A percentile compares a stretch with the other conserved stretches of the same genome.
These are phyloP conservation scores for Penicillium sp. DNA, from an alignment of 2,329 filamentous ascomycete species.

Conservation along the genomic window DNA sequence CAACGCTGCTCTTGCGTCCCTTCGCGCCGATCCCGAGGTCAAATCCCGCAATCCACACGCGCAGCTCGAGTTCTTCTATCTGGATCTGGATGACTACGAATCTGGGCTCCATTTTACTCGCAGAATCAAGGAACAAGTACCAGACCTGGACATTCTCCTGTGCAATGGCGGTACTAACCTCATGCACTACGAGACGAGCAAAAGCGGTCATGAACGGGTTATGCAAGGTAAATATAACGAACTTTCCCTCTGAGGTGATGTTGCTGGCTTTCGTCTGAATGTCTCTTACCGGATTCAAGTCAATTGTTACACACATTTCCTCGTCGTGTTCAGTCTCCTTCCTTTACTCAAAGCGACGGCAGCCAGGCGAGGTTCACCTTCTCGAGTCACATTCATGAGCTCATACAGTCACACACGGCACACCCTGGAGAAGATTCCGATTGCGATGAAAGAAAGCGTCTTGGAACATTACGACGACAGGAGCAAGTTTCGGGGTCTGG, in stretches of 20 bases:
- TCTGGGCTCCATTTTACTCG: conserved; percentile 14
- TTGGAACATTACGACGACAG: too few relatives aligned
- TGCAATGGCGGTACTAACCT: conserved; percentile 17
- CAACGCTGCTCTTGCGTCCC: conserved; percentile 5
- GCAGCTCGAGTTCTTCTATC: conserved; percentile 47
- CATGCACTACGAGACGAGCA: conserved; percentile 15
- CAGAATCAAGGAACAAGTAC: conserved; percentile 11
- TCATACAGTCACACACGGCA: too few relatives aligned
- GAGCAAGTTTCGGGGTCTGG: too few relatives aligned
- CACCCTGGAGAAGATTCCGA: too few relatives aligned
- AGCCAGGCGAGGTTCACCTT: conserved; percentile 4
- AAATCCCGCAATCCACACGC: conserved; percentile 35
- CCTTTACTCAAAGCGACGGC: conserved; percentile 15
- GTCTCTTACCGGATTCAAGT: too few relatives aligned
- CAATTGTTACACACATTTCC: conserved; percentile 21
- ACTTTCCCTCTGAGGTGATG: too few relatives aligned
- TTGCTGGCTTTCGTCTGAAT: too few relatives aligned
- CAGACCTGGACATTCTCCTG: conserved; percentile 16
- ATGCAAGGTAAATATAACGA: too few relatives aligned
- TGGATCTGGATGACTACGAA: conserved; percentile 44
- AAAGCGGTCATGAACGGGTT: conserved; percentile 16
- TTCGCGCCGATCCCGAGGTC: conserved; percentile 23
- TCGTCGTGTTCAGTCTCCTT: conserved; percentile 13
- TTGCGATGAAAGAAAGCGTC: too few relatives aligned
- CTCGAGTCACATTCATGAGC: too few relatives aligned